phyloP scores from a whole-genome alignment of 2,329 filamentous ascomycete species.

The Emergomyces orientalis region DNA sequence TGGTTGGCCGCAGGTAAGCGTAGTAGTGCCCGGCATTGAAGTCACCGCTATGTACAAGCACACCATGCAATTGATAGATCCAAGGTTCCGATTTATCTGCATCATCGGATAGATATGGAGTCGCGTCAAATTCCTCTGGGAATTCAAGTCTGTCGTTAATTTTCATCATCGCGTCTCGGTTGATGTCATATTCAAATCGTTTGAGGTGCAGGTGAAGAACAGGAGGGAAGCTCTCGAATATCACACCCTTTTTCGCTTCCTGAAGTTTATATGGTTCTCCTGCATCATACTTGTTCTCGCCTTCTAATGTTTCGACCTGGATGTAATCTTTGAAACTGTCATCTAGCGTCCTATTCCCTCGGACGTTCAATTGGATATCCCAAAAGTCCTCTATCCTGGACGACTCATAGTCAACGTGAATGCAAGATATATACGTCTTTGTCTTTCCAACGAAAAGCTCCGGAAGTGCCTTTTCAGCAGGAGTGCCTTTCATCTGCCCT shows the following conservation, averaged over 20 bases:
- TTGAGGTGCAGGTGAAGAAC: slow-evolving; percentile 35
- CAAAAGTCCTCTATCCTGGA: slow-evolving; percentile 95
- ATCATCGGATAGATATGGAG: slow-evolving; percentile 76
- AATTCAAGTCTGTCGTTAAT: slow-evolving; percentile 51
- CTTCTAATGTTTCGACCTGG: slow-evolving; percentile 90
- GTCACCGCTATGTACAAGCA: slow-evolving; percentile 92
- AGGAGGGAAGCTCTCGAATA: slow-evolving; percentile 65
- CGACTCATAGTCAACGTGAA: slow-evolving; percentile 96
- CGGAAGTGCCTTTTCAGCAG: slow-evolving; percentile 77
- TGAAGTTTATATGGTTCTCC: slow-evolving; percentile 83
- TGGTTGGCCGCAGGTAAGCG: slow-evolving; percentile 86
- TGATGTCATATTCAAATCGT: slow-evolving; percentile 95
- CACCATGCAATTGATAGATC: slow-evolving; percentile 86
- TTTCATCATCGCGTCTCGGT: slow-evolving; percentile 97
- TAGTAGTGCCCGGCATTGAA: slow-evolving; percentile 98
- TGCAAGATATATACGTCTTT: slow-evolving; percentile 97
- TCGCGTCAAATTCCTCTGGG: slow-evolving; percentile 49
- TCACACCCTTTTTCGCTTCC: slow-evolving; percentile 94
- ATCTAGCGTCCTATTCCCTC: slow-evolving; percentile 82
- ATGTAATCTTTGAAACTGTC: slow-evolving; percentile 96
- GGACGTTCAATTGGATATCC: slow-evolving; percentile 96
- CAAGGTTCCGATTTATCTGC: slow-evolving; percentile 83
- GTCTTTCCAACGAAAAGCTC: slow-evolving; percentile 95
- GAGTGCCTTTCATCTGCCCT: slow-evolving; percentile 94
- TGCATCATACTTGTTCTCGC: slow-evolving; percentile 97